phyloP scores from a whole-genome alignment of 495 filamentous ascomycete genomes.

The Daldinia caldariorum region DNA sequence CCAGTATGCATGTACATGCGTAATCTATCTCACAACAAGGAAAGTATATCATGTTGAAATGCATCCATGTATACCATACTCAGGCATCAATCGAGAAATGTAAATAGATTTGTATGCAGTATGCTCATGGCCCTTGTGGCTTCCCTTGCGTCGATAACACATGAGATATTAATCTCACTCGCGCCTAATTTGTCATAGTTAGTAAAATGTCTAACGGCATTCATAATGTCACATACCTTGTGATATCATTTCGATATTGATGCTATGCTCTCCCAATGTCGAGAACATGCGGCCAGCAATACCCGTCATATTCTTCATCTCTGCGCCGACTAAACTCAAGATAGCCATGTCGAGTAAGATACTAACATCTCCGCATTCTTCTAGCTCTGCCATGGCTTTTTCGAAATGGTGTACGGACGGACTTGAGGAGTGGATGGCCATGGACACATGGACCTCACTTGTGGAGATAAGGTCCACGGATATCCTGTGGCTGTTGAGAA shows the following conservation, averaged over 20 bases:
- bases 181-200: slow-evolving; percentile 71
- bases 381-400: slow-evolving; percentile 73
- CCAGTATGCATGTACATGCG: not conserved
- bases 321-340: slow-evolving; percentile 86
- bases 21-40: not conserved
- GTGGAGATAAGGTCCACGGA: slow-evolving; percentile 94
- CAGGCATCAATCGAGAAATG: slow-evolving; percentile 59
- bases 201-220: slow-evolving; percentile 24
- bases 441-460: slow-evolving; percentile 92
- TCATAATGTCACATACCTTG: slow-evolving; percentile 70
- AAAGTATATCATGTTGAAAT: not conserved
- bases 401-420: slow-evolving; percentile 72
- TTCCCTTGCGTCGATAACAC: slow-evolving; percentile 91
- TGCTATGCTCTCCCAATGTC: slow-evolving; percentile 83
- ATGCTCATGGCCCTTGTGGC: slow-evolving; percentile 93
- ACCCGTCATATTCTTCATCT: slow-evolving; percentile 95
- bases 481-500: slow-evolving; percentile 79
- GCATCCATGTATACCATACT: not conserved
- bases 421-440: slow-evolving; percentile 86
- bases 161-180: slow-evolving; percentile 98
- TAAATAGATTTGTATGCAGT: slow-evolving; percentile 91
- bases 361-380: slow-evolving; percentile 83
- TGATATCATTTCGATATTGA: slow-evolving; percentile 98
- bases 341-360: slow-evolving; percentile 90
- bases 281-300: slow-evolving; percentile 90